Base-by-base conservation (phyloP, 2,329 filamentous ascomycete genomes). In the Emmonsiellopsis sp. region DNA sequence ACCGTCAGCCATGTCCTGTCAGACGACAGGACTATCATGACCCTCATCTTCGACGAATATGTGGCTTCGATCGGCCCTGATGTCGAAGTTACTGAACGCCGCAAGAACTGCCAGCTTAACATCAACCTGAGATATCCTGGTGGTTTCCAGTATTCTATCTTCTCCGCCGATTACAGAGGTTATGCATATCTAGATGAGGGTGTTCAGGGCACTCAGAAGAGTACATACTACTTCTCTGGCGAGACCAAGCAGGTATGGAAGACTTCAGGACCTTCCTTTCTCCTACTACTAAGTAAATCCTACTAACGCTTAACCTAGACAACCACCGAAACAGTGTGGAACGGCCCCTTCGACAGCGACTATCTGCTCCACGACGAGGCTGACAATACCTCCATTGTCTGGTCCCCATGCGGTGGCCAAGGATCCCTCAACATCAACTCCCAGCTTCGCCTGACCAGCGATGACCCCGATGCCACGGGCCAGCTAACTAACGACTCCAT, bases 21-120 rank as follows among this genome's bases (percentile, higher is more conserved):
- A 10, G 57, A 61, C 27, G 73, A 77, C 60, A 67, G 67, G 52
- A 69, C 65, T 10, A 44, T 60, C 39, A 56, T 80, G 57, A 80
- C 77, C 36, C 68, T 80, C 58, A 74, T 79, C 59, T 80, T 79
- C 62, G 75, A 77, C 62, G 55, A 65, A 13, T 79, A 79, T 58
- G 69, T 77, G 42, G 77, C 76, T 39, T 72, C 75, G 49, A 73
- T 78, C 40, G 77, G 77, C 46, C 68, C 70, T 13, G 40, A 14
- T 14, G 65, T 76, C 51, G 37, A 68, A 8, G 60, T 74, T 42
- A 70, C 68, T 42, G 68, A 77, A 53, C 67, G 69, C 60, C 74
- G 76, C 63, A 76, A 75, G 69, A 78, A 79, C 66, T 80, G 77
- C 68, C 74, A 78, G 63, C 65, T 79, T 56, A 79, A 78, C 64